A percentile compares a stretch with the other conserved stretches of the same genome.
Conservation (phyloP, 2,329 filamentous ascomycete species). For the Sarocladiaceae sp. region DNA sequence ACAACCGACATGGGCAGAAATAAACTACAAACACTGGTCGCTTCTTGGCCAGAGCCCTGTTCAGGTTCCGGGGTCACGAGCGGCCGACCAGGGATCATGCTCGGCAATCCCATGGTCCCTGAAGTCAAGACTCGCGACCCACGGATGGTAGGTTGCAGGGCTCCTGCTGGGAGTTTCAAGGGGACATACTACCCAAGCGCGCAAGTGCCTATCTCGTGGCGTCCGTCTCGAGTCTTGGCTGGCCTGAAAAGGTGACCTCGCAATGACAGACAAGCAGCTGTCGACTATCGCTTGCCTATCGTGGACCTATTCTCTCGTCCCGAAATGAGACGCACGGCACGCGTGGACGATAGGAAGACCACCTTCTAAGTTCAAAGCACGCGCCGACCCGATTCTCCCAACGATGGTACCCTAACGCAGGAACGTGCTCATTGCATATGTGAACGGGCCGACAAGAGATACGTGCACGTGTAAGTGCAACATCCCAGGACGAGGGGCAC, state of each 20-base stretch:
- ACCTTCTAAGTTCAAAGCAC: neutral
- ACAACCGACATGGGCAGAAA: neutral
- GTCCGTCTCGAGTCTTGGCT: too few relatives aligned
- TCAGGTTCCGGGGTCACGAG: neutral
- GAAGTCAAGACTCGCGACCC: neutral
- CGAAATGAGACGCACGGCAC: neutral
- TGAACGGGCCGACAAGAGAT: conserved; percentile 2
- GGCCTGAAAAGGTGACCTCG: too few relatives aligned
- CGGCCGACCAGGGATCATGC: neutral
- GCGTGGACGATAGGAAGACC: neutral
- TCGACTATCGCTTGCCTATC: too few relatives aligned
- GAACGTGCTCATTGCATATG: neutral
- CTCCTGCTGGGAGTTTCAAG: neutral
- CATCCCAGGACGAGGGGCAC: neutral
- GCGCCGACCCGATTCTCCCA: neutral
- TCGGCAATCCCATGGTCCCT: neutral
- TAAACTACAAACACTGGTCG: too few relatives aligned
- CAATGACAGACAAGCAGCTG: too few relatives aligned
- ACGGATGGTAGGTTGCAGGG: neutral
- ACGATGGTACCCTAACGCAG: conserved; percentile 2
- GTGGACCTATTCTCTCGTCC: too few relatives aligned
- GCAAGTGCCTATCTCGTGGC: too few relatives aligned
- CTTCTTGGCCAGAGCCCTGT: too few relatives aligned
- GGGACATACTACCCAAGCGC: neutral
- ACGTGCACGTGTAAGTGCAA: neutral